Evolutionary conservation across 179 eudicot species (phyloP).

Genomic region (Amaranthus tricolor): DNA sequence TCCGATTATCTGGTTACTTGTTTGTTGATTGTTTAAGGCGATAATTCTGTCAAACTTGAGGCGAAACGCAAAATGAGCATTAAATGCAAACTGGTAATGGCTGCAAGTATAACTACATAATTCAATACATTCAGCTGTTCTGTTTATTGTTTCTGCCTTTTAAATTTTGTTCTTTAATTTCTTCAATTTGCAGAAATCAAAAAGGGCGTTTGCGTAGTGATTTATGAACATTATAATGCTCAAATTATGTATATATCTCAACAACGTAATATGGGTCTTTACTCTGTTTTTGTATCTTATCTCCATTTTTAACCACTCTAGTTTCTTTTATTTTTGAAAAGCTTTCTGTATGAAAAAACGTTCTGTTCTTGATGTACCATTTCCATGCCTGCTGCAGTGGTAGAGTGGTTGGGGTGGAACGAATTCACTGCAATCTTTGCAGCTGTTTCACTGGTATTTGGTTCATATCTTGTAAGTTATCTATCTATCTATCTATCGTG

Average conservation of each 20-base stretch:
- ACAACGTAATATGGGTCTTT: not conserved
- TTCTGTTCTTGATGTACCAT: not conserved
- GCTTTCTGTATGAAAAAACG: too few species aligned
- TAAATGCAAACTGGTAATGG: not conserved
- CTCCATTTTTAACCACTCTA: not conserved
- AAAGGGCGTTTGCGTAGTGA: not conserved
- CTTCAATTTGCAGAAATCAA: not conserved
- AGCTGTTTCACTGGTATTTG: conserved; percentile 39
- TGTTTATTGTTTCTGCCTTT: not conserved
- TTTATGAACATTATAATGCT: not conserved
- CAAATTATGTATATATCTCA: not conserved
- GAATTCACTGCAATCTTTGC: conserved; percentile 41
- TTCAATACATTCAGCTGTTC: not conserved
- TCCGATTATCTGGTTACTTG: not conserved
- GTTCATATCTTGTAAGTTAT: conserved; percentile 63
- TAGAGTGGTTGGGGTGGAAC: conserved; percentile 58
- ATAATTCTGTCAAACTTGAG: not conserved
- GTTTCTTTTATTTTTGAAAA: not conserved
- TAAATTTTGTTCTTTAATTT: not conserved
- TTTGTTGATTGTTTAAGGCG: not conserved
- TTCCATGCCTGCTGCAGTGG: conserved; percentile 42
- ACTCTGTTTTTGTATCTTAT: not conserved
- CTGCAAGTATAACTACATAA: not conserved
- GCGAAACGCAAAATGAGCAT: not conserved
- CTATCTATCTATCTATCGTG: not conserved